Percentiles rank a stretch among this genome's conserved stretches.
Conservation (phyloP, 495 filamentous ascomycete species). For the Aspergillus cavernicola region DNA sequence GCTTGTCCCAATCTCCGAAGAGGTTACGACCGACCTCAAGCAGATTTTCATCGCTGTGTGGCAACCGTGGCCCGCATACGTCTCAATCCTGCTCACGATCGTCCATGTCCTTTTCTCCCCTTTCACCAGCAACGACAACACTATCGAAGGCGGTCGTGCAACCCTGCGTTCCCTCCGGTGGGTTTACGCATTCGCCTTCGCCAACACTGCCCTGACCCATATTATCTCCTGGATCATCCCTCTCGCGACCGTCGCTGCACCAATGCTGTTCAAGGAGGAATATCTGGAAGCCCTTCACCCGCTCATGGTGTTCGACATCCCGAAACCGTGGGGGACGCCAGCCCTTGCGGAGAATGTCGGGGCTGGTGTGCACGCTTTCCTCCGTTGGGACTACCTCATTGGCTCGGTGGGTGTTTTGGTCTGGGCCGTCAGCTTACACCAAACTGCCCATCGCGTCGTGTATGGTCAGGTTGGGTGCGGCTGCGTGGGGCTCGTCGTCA, state of each 20-base stretch:
- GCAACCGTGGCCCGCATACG: constrained; percentile 57
- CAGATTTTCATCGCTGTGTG: constrained; percentile 56
- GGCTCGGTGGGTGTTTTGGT: constrained; percentile 47
- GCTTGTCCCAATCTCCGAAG: constrained; percentile 46
- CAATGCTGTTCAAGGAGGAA: constrained; percentile 31
- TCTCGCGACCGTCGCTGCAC: constrained; percentile 33
- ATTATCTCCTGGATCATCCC: constrained; percentile 44
- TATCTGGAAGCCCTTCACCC: constrained; percentile 35
- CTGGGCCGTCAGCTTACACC: constrained; percentile 51
- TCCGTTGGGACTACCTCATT: constrained; percentile 58
- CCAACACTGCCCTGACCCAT: constrained; percentile 45
- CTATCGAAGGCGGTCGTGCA: constrained; percentile 16
- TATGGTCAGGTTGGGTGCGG: constrained; percentile 27
- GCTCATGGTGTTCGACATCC: constrained; percentile 35
- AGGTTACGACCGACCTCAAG: constrained; percentile 45
- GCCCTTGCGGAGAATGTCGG: constrained; percentile 40
- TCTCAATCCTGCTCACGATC: constrained; percentile 31
- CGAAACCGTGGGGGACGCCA: constrained; percentile 38
- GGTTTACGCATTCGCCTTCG: constrained; percentile 53
- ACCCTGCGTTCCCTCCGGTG: constrained; percentile 45
- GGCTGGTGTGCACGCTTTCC: constrained; percentile 47
- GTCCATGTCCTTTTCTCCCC: constrained; percentile 31
- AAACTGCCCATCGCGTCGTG: constrained; percentile 34
- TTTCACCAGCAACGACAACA: constrained; percentile 30
- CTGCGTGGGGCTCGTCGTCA: constrained; percentile 28